Base-by-base conservation (phyloP, 2,329 filamentous ascomycete genomes). In the Berkeleyomyces basicola region DNA sequence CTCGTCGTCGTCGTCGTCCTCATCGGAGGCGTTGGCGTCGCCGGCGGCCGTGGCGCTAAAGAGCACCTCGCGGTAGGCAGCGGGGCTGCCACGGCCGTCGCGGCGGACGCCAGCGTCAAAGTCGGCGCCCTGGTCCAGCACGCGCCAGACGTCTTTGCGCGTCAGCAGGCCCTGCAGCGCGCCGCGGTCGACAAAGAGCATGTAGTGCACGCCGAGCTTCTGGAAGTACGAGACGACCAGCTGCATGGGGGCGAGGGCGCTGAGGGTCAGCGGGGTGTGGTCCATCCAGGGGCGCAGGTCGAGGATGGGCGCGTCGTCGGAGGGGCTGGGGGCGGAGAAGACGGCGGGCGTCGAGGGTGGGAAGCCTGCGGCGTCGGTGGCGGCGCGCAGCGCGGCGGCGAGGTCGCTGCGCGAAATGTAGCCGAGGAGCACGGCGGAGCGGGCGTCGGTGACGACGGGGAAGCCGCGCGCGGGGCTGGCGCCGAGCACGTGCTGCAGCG, bases 231-330 rank as follows among this genome's bases (percentile, higher is more conserved):
- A 85, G 33, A 95, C 85, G 3, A 88, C 89, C n/a, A 97, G 81
- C 70, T 91, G 85, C 65, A 99, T 83, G 64, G 80, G 86, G 14
- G 85, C 84, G 66, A 84, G 82, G 31, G 83, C 84, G 49, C 90
- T 88, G 16, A 97, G 78, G 0, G 93, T 97, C 57, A 99, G 87
- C 0, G 93, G 93, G 0, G 93, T 99, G 73, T 96, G 92, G 72
- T 99, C 93, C 90, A 99, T 96, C 93, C 93, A 99, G 2, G 91
- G 91, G 6, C 92, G 80, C 9, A 99, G 79, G 73, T 99, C 93
- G 46, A 99, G 82, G 0, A 86, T 90, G 4, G 10, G 33, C 11
- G 40, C 11, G 40, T 14, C 11, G 40, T n/a, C 14, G 83, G 10
- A 5, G 4, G 40, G 40, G 33, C 37, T 2, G 88, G 85, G 70